Conservation (phyloP, 2,329 filamentous ascomycete genomes). For the Apiospora marii region DNA sequence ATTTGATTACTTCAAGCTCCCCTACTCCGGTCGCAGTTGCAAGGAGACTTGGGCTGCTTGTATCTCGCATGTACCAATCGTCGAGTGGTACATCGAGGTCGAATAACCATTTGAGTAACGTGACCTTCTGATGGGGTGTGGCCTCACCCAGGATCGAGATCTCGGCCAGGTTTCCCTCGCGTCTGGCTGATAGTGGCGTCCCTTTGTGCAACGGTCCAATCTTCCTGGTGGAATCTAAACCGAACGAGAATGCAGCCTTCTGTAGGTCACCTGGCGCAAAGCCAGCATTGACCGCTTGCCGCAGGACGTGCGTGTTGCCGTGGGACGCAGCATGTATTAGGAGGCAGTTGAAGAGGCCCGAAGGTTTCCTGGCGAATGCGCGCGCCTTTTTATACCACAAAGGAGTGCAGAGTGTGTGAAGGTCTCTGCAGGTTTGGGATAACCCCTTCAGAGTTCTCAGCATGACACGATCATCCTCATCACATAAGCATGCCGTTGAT, state of each 20-base stretch:
- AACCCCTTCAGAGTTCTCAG: not conserved
- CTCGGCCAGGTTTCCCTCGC: not conserved
- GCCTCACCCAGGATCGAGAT: not conserved
- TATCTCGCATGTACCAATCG: not conserved
- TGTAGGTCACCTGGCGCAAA: not conserved
- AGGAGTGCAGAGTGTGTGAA: not conserved
- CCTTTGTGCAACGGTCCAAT: not conserved
- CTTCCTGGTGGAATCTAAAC: not conserved
- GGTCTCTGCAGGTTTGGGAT: conserved; percentile 11
- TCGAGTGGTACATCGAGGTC: not conserved
- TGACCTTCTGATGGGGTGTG: not conserved
- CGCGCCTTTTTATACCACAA: not conserved
- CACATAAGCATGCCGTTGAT: no score
- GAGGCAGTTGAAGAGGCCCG: not conserved
- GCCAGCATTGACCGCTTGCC: not conserved
- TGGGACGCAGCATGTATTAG: not conserved
- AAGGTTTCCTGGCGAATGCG: not conserved
- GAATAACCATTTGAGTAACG: not conserved
- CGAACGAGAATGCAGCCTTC: not conserved
- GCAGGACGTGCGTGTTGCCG: not conserved
- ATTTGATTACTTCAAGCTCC: not conserved
- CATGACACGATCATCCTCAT: not conserved
- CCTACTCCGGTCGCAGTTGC: not conserved
- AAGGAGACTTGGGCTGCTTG: not conserved
- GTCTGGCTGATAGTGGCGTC: not conserved